Evolutionary conservation across 208 protist genomes (phyloP).

Genomic region (Leishmania braziliensis): DNA sequence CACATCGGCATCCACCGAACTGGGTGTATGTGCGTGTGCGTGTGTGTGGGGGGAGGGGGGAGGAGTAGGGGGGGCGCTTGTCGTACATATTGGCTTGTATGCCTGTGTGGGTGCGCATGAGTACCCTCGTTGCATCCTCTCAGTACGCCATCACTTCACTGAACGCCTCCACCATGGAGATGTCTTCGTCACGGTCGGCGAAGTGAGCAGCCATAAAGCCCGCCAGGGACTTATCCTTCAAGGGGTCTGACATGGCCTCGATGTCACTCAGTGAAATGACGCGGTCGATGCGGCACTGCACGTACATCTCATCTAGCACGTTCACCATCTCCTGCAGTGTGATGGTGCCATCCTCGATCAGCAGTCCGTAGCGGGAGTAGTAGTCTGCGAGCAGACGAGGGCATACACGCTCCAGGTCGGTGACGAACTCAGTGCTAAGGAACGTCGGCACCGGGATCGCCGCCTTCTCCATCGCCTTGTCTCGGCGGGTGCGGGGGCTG

Average conservation of each 20-base stretch:
- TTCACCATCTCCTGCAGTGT: constrained; percentile 89
- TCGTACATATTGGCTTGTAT: too few relatives aligned
- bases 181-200: constrained; percentile 32
- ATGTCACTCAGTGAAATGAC: constrained; percentile 47
- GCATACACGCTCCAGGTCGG: constrained; percentile 57
- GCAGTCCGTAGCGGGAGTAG: constrained; percentile 64
- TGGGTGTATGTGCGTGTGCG: background rate
- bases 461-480: constrained; percentile 64
- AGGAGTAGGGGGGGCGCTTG: background rate
- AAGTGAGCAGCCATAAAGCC: constrained; percentile 39
- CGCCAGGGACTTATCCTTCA: constrained; percentile 20
- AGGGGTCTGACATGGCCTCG: constrained; percentile 42
- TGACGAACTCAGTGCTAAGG: constrained; percentile 57
- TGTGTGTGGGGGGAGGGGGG: background rate
- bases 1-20: background rate
- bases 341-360: constrained; percentile 77
- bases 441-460: constrained; percentile 61
- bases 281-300: constrained; percentile 55
- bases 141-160: background rate
- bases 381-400: constrained; percentile 61
- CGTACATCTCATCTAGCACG: constrained; percentile 82
- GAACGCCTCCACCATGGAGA: constrained; percentile 1
- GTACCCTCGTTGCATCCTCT: background rate
- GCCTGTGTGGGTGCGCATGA: background rate
- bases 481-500: constrained; percentile 58